phyloP scores from a whole-genome alignment of 306 rosid species.

The Vachellia collinsii region DNA sequence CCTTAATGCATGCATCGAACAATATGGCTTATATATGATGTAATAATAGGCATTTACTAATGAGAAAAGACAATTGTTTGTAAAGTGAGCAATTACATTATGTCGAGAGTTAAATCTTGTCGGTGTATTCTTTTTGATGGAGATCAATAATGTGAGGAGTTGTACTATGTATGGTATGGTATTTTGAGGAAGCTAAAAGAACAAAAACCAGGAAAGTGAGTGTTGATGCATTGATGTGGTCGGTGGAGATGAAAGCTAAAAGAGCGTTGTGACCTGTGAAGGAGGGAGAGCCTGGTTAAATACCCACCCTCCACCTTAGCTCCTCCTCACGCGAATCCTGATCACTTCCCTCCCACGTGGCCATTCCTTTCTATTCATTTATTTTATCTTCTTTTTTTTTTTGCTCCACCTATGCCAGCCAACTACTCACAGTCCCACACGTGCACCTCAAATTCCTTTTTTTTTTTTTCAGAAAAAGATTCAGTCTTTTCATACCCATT shows the following conservation, averaged over 20 bases:
- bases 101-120: too few species aligned
- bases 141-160: background rate
- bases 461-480: background rate
- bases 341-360: conserved; percentile 27
- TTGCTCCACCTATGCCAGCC: background rate
- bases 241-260: background rate
- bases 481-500: background rate
- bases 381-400: background rate
- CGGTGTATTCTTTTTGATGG: too few species aligned
- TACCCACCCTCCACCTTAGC: background rate
- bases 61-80: background rate
- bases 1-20: background rate
- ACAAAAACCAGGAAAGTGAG: background rate
- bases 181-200: background rate
- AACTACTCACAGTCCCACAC: conserved; percentile 22
- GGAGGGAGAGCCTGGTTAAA: background rate
- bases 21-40: background rate
- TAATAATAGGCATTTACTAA: background rate
- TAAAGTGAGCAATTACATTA: background rate
- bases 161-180: background rate
- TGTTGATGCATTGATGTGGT: background rate
- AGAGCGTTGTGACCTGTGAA: conserved; percentile 26
- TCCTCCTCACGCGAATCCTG: conserved; percentile 14
- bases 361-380: background rate
- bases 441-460: conserved; percentile 12